These are phyloP conservation scores for Dissophora globulifera DNA, from an alignment of 192 early-diverging fungal species.

Conservation along the genomic window DNA sequence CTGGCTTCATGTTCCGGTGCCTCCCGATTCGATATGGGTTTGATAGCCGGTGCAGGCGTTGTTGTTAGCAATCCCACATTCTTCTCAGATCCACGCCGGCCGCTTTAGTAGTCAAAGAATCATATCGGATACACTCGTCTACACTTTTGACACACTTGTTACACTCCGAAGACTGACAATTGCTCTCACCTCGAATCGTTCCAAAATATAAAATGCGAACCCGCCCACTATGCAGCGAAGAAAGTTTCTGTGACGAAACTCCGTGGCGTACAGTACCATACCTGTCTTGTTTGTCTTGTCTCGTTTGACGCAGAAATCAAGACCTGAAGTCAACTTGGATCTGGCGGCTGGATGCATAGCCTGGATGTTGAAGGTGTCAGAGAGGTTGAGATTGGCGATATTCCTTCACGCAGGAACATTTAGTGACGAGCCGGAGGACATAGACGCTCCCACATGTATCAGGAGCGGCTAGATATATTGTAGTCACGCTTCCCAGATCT, in stretches of 20 bases:
- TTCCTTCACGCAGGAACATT: slow-evolving; percentile 36
- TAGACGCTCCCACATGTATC: slow-evolving; percentile 18
- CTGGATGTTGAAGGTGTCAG: slow-evolving; percentile 2
- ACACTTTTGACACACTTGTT: no score
- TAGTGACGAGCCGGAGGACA: slow-evolving; percentile 25
- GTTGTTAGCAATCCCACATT: slow-evolving; percentile 21
- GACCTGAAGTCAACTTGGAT: neutral
- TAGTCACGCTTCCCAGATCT: no score
- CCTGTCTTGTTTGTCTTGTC: slow-evolving; percentile 20
- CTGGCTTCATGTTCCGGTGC: slow-evolving; percentile 41
- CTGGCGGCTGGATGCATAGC: neutral
- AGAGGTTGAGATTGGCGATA: slow-evolving; percentile 14
- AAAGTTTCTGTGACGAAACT: slow-evolving; percentile 22
- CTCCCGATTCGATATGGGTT: slow-evolving; percentile 28
- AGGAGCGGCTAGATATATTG: no score
- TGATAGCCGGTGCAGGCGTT: slow-evolving; percentile 27
- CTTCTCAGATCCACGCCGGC: neutral
- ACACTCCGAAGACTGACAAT: neutral
- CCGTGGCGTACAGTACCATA: slow-evolving; percentile 9
- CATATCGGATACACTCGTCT: no score
- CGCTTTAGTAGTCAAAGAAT: slow-evolving; percentile 16
- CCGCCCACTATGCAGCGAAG: slow-evolving; percentile 6
- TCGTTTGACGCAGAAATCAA: slow-evolving; percentile 5
- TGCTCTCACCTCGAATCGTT: slow-evolving; percentile 16
- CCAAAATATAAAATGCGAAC: slow-evolving; percentile 35